These are phyloP conservation scores for Penicillium atrosanguineum DNA, from an alignment of 495 filamentous ascomycete genomes.

Conservation along the genomic window DNA sequence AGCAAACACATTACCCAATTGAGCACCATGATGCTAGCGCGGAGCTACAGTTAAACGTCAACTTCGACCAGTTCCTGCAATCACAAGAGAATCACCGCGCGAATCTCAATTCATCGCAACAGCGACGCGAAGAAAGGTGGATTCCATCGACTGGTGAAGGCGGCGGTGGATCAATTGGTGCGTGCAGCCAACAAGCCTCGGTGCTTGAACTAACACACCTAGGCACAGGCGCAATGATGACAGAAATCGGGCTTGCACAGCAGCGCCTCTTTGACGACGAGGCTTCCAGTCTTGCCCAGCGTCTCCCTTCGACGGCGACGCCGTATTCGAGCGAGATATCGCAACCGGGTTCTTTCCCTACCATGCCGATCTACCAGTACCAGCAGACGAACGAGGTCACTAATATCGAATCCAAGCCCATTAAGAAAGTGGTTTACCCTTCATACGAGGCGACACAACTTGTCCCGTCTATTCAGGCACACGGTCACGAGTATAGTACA, in stretches of 20 bases:
- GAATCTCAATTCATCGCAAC: slow-evolving; percentile 32
- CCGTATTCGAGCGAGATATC: slow-evolving; percentile 17
- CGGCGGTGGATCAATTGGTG: slow-evolving; percentile 36
- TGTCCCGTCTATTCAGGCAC: background rate
- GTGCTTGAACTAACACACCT: background rate
- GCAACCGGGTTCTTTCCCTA: slow-evolving; percentile 20
- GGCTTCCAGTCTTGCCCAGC: slow-evolving; percentile 14
- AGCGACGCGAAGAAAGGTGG: slow-evolving; percentile 40
- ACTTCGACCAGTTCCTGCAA: slow-evolving; percentile 43
- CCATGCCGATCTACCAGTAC: slow-evolving; percentile 3
- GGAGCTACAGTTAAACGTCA: slow-evolving; percentile 24
- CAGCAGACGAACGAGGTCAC: slow-evolving; percentile 1
- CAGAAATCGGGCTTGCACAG: slow-evolving; percentile 39
- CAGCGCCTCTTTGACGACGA: slow-evolving; percentile 36
- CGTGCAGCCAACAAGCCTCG: slow-evolving; percentile 8
- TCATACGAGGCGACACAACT: slow-evolving; percentile 11
- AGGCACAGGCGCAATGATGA: slow-evolving; percentile 36
- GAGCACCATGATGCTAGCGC: slow-evolving; percentile 11
- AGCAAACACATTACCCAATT: slow-evolving; percentile 9
- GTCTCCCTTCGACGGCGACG: slow-evolving; percentile 17
- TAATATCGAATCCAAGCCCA: background rate
- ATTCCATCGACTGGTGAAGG: slow-evolving; percentile 29
- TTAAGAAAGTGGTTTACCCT: background rate
- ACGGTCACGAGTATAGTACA: slow-evolving; percentile 11
- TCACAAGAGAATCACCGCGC: slow-evolving; percentile 26